A percentile compares a stretch with the other conserved stretches of the same genome.
phyloP scores from a whole-genome alignment of 2,329 filamentous ascomycete species.

The Penicillium sp. region DNA sequence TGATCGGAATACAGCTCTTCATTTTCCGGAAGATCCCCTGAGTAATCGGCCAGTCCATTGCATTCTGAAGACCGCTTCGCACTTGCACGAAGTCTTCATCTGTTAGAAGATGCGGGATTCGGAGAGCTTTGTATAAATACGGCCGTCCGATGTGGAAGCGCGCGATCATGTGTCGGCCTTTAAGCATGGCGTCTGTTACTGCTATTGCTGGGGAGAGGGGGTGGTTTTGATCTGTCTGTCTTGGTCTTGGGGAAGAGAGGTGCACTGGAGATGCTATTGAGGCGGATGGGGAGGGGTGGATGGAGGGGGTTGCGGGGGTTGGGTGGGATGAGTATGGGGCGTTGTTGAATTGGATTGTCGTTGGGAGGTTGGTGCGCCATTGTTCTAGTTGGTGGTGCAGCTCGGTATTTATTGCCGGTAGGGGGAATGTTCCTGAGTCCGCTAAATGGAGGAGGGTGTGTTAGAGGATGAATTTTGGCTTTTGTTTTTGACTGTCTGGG shows the following conservation, averaged over 20 bases:
- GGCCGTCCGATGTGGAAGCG: constrained; percentile 43
- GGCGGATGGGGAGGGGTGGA: constrained; percentile 21
- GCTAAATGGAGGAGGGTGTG: constrained; percentile 18
- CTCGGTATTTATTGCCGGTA: constrained; percentile 50
- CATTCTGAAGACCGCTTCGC: constrained; percentile 38
- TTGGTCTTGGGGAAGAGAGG: constrained; percentile 17
- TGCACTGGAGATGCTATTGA: constrained; percentile 22
- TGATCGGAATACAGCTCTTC: constrained; percentile 45
- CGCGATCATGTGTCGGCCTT: constrained; percentile 37
- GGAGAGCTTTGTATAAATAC: constrained; percentile 45
- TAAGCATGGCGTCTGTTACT: constrained; percentile 41
- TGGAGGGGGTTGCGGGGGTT: constrained; percentile 21
- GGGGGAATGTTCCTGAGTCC: constrained; percentile 46
- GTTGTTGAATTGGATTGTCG: constrained; percentile 48
- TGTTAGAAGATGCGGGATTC: constrained; percentile 36
- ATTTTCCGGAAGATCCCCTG: constrained; percentile 41
- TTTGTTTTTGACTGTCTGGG: neutral
- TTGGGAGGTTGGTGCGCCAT: constrained; percentile 53
- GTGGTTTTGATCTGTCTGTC: constrained; percentile 17
- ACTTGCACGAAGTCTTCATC: constrained; percentile 43
- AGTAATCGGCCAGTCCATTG: constrained; percentile 44
- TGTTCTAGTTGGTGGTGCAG: constrained; percentile 56
- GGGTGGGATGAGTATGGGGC: constrained; percentile 14
- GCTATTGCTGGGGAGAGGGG: constrained; percentile 36
- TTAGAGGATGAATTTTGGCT: neutral